Conservation (phyloP, 768 basidiomycete genomes). For the Bullera alba region DNA sequence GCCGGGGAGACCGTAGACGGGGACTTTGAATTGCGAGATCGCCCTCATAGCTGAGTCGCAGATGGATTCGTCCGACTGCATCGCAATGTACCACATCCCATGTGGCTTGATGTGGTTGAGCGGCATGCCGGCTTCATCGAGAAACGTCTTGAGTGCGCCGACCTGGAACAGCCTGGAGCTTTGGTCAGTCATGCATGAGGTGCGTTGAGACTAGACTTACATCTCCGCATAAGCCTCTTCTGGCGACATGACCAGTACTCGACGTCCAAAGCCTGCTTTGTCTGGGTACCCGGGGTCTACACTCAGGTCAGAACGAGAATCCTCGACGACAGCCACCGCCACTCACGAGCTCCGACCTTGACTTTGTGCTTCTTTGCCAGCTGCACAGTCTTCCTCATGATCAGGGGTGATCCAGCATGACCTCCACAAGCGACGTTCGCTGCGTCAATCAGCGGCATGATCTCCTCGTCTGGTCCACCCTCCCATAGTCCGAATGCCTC, state of each 20-base stretch:
- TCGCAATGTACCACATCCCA: conserved; percentile 56
- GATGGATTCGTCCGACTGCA: conserved; percentile 54
- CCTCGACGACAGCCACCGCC: neutral
- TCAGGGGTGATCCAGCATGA: conserved; percentile 59
- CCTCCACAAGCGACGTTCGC: conserved; percentile 65
- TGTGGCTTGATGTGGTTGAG: conserved; percentile 52
- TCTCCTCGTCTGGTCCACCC: conserved; percentile 25
- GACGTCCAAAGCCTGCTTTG: conserved; percentile 59
- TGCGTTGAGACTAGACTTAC: conserved; percentile 44
- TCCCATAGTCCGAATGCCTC: conserved; percentile 28
- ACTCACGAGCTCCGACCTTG: conserved; percentile 55
- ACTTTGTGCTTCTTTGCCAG: conserved; percentile 57
- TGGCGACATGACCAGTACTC: conserved; percentile 60
- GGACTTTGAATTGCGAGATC: conserved; percentile 54
- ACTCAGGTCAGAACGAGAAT: neutral
- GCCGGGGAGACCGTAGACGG: conserved; percentile 58
- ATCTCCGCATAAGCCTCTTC: conserved; percentile 24
- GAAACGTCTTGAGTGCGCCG: conserved; percentile 59
- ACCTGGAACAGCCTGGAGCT: conserved; percentile 60
- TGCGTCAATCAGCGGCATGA: conserved; percentile 50
- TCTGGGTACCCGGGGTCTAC: conserved; percentile 58
- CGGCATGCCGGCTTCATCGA: conserved; percentile 53
- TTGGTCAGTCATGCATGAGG: neutral
- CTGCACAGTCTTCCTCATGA: conserved; percentile 60
- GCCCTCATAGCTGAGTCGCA: conserved; percentile 56